Evolutionary conservation across 2,329 filamentous ascomycete species (phyloP).

Genomic region (Ophiostoma montium): DNA sequence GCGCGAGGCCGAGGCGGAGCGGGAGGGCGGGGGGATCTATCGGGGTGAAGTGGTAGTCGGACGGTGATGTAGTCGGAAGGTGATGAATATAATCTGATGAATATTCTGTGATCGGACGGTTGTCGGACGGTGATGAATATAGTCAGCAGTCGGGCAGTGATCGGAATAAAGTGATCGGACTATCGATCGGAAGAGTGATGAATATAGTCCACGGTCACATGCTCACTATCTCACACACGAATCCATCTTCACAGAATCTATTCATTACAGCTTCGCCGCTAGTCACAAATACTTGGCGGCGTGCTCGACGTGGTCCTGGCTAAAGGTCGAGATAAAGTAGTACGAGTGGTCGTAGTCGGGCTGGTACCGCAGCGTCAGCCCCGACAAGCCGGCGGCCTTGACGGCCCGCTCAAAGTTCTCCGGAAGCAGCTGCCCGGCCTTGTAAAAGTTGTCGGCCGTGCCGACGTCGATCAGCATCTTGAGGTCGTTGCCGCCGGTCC

Average conservation of each 20-base stretch:
- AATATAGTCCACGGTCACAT: too few relatives aligned
- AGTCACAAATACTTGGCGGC: slow-evolving; percentile 63
- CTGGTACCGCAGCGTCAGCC: slow-evolving; percentile 70
- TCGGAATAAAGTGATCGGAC: too few relatives aligned
- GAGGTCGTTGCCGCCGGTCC: slow-evolving; percentile 42
- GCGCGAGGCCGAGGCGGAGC: slow-evolving; percentile 44
- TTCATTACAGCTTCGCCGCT: background rate
- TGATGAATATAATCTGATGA: too few relatives aligned
- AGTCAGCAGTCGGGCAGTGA: too few relatives aligned
- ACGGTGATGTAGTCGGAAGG: too few relatives aligned
- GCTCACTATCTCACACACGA: too few relatives aligned
- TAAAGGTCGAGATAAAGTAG: slow-evolving; percentile 87
- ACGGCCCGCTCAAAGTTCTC: slow-evolving; percentile 81
- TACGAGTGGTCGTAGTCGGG: slow-evolving; percentile 94
- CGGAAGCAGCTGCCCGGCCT: slow-evolving; percentile 78
- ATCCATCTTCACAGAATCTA: too few relatives aligned
- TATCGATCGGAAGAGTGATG: too few relatives aligned
- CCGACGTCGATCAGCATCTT: slow-evolving; percentile 84
- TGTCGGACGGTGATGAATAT: too few relatives aligned
- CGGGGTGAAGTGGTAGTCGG: background rate
- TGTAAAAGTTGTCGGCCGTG: slow-evolving; percentile 92
- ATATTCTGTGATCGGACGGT: too few relatives aligned
- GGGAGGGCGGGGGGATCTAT: slow-evolving; percentile 18
- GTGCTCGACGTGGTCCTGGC: slow-evolving; percentile 80
- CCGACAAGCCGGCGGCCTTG: slow-evolving; percentile 58